Evolutionary conservation across 106 monocot genomes (phyloP).

Genomic region (Agapanthus africanus): DNA sequence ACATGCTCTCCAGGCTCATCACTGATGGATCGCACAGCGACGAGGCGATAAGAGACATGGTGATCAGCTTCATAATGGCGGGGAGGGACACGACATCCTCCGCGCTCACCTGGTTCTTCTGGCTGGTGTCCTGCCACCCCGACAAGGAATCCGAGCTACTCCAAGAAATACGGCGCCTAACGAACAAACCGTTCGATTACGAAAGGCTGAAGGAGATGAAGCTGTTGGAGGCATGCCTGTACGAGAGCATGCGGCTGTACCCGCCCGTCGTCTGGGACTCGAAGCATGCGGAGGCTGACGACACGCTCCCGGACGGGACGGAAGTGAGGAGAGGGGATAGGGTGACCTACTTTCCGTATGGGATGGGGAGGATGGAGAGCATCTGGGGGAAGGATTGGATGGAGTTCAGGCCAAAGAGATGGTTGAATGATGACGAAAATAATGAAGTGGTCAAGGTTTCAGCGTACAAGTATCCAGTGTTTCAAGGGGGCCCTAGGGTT

Average conservation of each 20-base stretch:
- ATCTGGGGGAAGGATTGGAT: slow-evolving; percentile 43
- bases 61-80: slow-evolving; percentile 72
- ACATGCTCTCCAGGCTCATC: slow-evolving; percentile 34
- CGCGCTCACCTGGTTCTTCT: slow-evolving; percentile 75
- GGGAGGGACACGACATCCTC: slow-evolving; percentile 62
- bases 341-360: slow-evolving; percentile 66
- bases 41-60: slow-evolving; percentile 48
- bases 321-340: slow-evolving; percentile 40
- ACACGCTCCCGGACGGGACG: slow-evolving; percentile 53
- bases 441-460: slow-evolving; percentile 22
- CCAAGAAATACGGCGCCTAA: slow-evolving; percentile 5
- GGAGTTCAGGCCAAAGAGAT: slow-evolving; percentile 36
- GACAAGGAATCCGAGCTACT: slow-evolving; percentile 22
- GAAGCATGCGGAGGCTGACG: slow-evolving; percentile 38
- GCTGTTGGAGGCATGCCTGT: slow-evolving; percentile 39
- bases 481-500: slow-evolving; percentile 61
- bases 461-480: slow-evolving; percentile 48
- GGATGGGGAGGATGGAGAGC: slow-evolving; percentile 65
- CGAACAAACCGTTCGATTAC: slow-evolving; percentile 5
- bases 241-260: slow-evolving; percentile 71
- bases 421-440: slow-evolving; percentile 15
- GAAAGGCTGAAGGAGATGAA: slow-evolving; percentile 40
- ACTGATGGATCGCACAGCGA: slow-evolving; percentile 14
- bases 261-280: slow-evolving; percentile 79
- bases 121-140: slow-evolving; percentile 31